These are phyloP conservation scores for Gossypium bickii DNA, from an alignment of 345 rosid genomes.

Conservation along the genomic window DNA sequence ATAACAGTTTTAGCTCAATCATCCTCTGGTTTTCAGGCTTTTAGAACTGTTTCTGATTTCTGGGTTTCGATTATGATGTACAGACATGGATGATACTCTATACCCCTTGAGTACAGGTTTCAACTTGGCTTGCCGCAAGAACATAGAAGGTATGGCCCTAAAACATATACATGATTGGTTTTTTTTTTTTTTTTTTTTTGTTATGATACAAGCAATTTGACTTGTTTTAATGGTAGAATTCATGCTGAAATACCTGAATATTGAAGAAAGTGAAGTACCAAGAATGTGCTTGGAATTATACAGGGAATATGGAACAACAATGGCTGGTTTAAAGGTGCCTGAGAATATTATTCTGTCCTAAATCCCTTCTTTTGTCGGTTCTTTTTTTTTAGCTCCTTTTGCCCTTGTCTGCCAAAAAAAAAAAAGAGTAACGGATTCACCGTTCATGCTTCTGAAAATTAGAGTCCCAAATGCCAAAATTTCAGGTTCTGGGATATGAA, in stretches of 20 bases:
- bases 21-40: neutral
- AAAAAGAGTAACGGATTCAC: neutral
- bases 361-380: neutral
- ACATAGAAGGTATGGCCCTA: slow-evolving; percentile 59
- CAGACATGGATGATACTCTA: slow-evolving; percentile 89
- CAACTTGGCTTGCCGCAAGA: slow-evolving; percentile 80
- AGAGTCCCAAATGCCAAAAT: neutral
- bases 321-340: slow-evolving; percentile 89
- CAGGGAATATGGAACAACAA: slow-evolving; percentile 87
- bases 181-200: neutral
- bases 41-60: slow-evolving; percentile 6
- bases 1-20: neutral
- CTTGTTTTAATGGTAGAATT: slow-evolving; percentile 42
- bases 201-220: neutral
- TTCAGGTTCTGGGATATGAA: slow-evolving; percentile 76
- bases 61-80: slow-evolving; percentile 12
- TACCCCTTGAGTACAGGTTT: slow-evolving; percentile 72
- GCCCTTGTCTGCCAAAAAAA: neutral
- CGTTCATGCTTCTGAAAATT: neutral
- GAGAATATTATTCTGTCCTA: neutral
- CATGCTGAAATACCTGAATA: slow-evolving; percentile 60
- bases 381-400: neutral
- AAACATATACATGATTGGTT: neutral
- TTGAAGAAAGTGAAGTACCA: slow-evolving; percentile 78
- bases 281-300: slow-evolving; percentile 85